Evolutionary conservation across 345 rosid genomes (phyloP), one percentile per base, ranked within the genome.

Genomic region (Aquilaria sinensis): DNA sequence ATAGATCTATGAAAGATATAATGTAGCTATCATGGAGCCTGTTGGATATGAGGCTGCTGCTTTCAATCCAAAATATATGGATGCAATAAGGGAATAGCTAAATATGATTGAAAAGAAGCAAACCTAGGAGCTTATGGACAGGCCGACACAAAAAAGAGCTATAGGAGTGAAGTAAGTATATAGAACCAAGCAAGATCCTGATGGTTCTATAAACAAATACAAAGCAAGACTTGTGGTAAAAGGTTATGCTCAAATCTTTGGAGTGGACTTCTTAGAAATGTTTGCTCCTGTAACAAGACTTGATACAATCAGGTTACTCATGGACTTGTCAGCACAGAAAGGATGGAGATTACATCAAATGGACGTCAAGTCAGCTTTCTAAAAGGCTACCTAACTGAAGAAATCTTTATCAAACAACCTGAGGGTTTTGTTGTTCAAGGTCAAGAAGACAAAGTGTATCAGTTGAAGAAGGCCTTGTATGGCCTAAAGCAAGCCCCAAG

Each of bases 361-460:
- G 3, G 63, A 60, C 10, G 53, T 60, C 7, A 60, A 60, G 10
- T 33, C 43, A 37, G 7, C 43, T 37, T 37, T 37, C 7, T 37
- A 7, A 37, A 37, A 1, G 43, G 43, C 43, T 3, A 3, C 7
- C 7, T 37, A 7, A 7, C 4, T 3, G 43, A 37, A 37, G 43
- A 37, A 7, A 37, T 37, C 7, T 37, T 3, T 37, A 7, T 37
- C 0, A 2, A 37, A 7, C 43, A 37, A 37, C 43, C 43, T 3
- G 1, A 37, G 5, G 53, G 53, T 9, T 60, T 46, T 60, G 43
- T 4, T 0, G 13, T 4, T 8, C 45, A 45, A 48, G 53, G 63
- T 1, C 7, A 47, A 47, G 53, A 60, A 60, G 53, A 60, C 6
- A 60, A 47, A 13, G 63, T 60, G 0, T 47, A 60, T 60, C 12